phyloP scores from a whole-genome alignment of 2,329 filamentous ascomycete genomes.

The Claviceps citrina region DNA sequence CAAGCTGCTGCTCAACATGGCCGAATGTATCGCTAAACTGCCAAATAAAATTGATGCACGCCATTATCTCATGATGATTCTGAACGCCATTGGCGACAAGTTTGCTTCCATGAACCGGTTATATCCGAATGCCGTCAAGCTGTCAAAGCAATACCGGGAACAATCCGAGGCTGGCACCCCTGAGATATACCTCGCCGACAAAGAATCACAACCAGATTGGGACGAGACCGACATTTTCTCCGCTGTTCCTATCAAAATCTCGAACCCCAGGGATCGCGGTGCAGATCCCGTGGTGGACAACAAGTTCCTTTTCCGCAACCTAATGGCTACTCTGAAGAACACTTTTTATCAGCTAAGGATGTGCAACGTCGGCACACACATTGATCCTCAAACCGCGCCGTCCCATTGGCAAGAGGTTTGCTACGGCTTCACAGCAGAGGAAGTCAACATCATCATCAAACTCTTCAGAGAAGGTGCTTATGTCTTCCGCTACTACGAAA shows the following conservation, averaged over 20 bases:
- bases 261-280: conserved; percentile 75
- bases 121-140: conserved; percentile 85
- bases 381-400: conserved; percentile 66
- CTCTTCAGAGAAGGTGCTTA: conserved; percentile 92
- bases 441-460: conserved; percentile 91
- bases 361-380: conserved; percentile 60
- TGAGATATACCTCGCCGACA: conserved; percentile 75
- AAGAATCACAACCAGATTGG: conserved; percentile 73
- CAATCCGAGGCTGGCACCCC: conserved; percentile 45
- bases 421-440: conserved; percentile 91
- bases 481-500: conserved; percentile 93
- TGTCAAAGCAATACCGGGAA: conserved; percentile 62
- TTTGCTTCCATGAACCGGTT: conserved; percentile 97
- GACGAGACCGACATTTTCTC: conserved; percentile 97
- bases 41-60: conserved; percentile 87
- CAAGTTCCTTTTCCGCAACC: conserved; percentile 92
- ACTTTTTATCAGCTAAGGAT: conserved; percentile 89
- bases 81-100: conserved; percentile 96
- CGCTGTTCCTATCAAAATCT: conserved; percentile 89
- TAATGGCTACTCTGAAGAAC: conserved; percentile 90
- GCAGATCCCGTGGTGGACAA: conserved; percentile 89
- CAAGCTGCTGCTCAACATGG: conserved; percentile 92
- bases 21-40: conserved; percentile 89
- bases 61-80: conserved; percentile 89
- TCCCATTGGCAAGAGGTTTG: conserved; percentile 90